Percentiles rank a stretch among this genome's conserved stretches.
These are phyloP conservation scores for Ambrosia trifida DNA, from an alignment of 129 eudicot species.

Conservation along the genomic window DNA sequence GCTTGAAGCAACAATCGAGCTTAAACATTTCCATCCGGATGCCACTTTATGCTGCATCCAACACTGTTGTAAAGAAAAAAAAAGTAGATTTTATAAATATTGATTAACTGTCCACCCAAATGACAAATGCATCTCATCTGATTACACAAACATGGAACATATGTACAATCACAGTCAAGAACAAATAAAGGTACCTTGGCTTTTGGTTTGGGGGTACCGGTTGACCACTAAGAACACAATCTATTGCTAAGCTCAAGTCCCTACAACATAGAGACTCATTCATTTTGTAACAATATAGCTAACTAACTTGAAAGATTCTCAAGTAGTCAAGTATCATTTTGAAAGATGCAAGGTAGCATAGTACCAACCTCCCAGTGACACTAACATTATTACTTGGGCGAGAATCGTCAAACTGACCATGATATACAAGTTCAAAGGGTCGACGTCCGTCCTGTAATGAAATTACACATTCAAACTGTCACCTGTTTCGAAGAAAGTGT, in stretches of 20 bases:
- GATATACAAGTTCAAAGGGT: constrained; percentile 94
- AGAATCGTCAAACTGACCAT: constrained; percentile 99
- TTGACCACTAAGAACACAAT: constrained; percentile 84
- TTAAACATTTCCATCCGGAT: constrained; percentile 50
- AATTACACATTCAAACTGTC: constrained; percentile 9
- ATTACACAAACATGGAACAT: background rate
- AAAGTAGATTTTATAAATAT: constrained; percentile 11
- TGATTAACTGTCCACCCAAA: background rate
- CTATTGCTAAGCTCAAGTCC: constrained; percentile 88
- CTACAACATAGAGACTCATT: constrained; percentile 39
- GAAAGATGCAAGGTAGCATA: background rate
- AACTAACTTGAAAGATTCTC: constrained; percentile 18
- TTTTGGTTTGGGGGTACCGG: constrained; percentile 63
- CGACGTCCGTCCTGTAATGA: constrained; percentile 86
- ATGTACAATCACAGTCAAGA: background rate
- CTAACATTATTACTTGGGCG: constrained; percentile 78
- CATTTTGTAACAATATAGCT: background rate
- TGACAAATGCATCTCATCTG: background rate
- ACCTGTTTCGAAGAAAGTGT: background rate
- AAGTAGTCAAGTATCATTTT: constrained; percentile 2
- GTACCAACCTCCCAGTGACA: constrained; percentile 80
- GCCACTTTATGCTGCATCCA: constrained; percentile 99
- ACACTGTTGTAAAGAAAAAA: constrained; percentile 40
- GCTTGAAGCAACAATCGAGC: constrained; percentile 27
- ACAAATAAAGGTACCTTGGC: constrained; percentile 61